Base-by-base conservation (phyloP, 73 alveolate genomes). In the Loxodes magnus region DNA sequence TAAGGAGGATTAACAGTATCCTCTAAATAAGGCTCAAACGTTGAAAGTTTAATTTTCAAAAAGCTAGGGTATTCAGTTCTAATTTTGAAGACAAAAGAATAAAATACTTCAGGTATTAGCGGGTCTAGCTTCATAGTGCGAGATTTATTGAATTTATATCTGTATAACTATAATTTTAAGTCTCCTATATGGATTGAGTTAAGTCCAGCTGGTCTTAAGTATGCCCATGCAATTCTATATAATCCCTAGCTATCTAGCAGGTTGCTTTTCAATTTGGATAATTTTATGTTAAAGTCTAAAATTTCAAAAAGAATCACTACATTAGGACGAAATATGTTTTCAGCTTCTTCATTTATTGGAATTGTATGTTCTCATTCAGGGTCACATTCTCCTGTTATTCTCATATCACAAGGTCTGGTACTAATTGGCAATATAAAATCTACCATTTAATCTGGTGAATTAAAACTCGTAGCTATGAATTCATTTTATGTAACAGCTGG, bases 151-250 rank as follows among this genome's bases (percentile, higher is more conserved):
- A 68, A 88, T 72, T 75, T 75, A 71, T 87, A 88, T 35, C 80
- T 79, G 55, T 85, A 92, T 51, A 92, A 67, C 61, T 92, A 82
- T 12, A 92, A 37, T 67, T 88, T 84, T 21, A 81, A 71, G 27
- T 61, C 56, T 2, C 96, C 93, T 44, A 80, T 33, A 57, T 92
- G 96, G 9, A 77, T 79, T 43, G 67, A 75, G 31, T 92, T 75
- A 25, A 74, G 50, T 2, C 99, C 99, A 5, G 85, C 74, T 2
- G 97, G 96, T 36, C 93, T 76, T 30, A 90, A 55, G 70, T 64
- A 92, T 39, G 94, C 97, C 99, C 99, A 92, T 1, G 99, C 99
- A 39, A 92, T 70, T 0, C 95, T 94, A 51, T 79, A 77, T 36
- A 85, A 60, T 26, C 81, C 55, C 24, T 84, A 94, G 42, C 80